Conservation (phyloP, 2,329 filamentous ascomycete species). For the Aspergillus luchuensis region DNA sequence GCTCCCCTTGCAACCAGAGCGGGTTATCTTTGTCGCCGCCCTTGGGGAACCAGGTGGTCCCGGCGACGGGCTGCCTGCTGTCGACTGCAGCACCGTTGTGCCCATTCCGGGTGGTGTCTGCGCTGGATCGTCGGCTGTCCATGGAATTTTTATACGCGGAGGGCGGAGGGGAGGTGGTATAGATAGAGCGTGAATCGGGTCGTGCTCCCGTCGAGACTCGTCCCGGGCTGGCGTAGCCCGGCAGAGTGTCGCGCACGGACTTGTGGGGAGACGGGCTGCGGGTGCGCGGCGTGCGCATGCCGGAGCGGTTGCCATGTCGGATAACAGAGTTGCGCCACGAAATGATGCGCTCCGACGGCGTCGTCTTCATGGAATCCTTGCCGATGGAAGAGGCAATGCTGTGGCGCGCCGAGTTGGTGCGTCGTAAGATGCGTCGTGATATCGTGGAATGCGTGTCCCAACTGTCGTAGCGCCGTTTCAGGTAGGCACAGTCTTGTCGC, state of each 20-base stretch:
- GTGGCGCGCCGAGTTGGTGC: slow-evolving; percentile 59
- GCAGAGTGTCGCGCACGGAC: slow-evolving; percentile 28
- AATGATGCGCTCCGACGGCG: slow-evolving; percentile 74
- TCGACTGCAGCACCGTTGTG: slow-evolving; percentile 11
- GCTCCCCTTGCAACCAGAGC: slow-evolving; percentile 53
- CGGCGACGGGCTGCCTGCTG: slow-evolving; percentile 15
- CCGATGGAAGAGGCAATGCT: slow-evolving; percentile 53
- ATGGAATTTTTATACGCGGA: slow-evolving; percentile 29
- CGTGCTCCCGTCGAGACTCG: slow-evolving; percentile 27
- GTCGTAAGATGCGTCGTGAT: slow-evolving; percentile 64
- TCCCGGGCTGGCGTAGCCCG: slow-evolving; percentile 27
- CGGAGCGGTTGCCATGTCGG: slow-evolving; percentile 45
- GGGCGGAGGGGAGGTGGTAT: slow-evolving; percentile 30
- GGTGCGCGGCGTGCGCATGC: slow-evolving; percentile 35
- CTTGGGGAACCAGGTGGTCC: slow-evolving; percentile 27
- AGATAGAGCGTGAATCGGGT: slow-evolving; percentile 30
- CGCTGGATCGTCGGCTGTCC: slow-evolving; percentile 25
- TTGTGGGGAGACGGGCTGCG: slow-evolving; percentile 55
- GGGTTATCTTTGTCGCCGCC: slow-evolving; percentile 42
- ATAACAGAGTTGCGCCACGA: slow-evolving; percentile 78
- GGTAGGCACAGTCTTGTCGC: slow-evolving; percentile 85
- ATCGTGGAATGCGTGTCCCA: slow-evolving; percentile 80
- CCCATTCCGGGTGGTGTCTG: slow-evolving; percentile 10
- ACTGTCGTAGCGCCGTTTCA: slow-evolving; percentile 72
- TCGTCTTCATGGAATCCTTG: slow-evolving; percentile 47